Evolutionary conservation across 768 basidiomycete genomes (phyloP), one percentile per base, ranked within the genome.

Genomic region (Galerina marginata): DNA sequence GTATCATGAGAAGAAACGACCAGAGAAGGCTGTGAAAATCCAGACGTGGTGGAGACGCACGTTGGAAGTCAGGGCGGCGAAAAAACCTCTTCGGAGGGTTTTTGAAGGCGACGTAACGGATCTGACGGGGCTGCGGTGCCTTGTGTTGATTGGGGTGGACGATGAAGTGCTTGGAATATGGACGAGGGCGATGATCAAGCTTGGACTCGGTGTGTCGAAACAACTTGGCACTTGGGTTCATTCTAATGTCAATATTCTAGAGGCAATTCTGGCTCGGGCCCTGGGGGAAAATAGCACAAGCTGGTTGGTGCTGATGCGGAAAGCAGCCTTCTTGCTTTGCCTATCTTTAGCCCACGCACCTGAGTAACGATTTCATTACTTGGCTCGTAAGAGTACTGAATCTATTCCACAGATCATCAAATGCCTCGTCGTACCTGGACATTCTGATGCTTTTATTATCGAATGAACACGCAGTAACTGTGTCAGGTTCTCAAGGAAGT

Each of bases 11-110:
- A 89, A 66, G 80, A 91, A 36, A 74, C 81, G 26, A 82, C 79
- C 83, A 48, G 90, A 91, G 25, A 81, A 76, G 47, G 90, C 90
- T 0, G 68, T 79, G 4, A 77, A 73, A 52, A 79, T 95, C 25
- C 92, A 93, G 68, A 81, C 85, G 15, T 89, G 83, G 85, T 93
- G 89, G 86, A 75, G 88, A 6, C 87, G 87, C 4, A 65, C n/a
- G n/a, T n/a, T n/a, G n/a, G n/a, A n/a, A n/a, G n/a, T n/a, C n/a
- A n/a, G n/a, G n/a, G n/a, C n/a, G n/a, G n/a, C n/a, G n/a, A n/a
- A n/a, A n/a, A n/a, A n/a, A n/a, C n/a, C n/a, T n/a, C n/a, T n/a
- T n/a, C n/a, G n/a, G n/a, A n/a, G n/a, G n/a, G n/a, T n/a, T n/a
- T n/a, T n/a, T n/a, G n/a, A n/a, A n/a, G n/a, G n/a, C n/a, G n/a